phyloP scores from a whole-genome alignment of 1,284 basidiomycete genomes.

The Fomitopsis pinicola region DNA sequence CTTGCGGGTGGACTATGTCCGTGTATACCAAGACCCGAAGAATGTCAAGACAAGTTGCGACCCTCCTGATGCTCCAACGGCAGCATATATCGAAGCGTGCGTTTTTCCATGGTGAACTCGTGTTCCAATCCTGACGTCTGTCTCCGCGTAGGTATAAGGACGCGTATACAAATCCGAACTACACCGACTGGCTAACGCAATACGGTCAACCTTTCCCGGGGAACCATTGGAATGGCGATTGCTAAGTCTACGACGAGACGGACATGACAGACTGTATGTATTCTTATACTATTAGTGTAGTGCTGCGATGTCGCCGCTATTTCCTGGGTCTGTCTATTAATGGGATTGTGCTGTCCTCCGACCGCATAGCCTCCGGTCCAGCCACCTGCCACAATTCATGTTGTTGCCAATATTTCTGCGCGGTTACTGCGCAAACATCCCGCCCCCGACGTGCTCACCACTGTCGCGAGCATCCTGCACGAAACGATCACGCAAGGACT shows the following conservation, averaged over 20 bases:
- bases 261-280: not conserved
- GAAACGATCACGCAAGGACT: too few relatives aligned
- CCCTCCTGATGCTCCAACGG: conserved; percentile 73
- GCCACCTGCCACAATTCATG: not conserved
- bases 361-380: not conserved
- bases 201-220: conserved; percentile 62
- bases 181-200: conserved; percentile 41
- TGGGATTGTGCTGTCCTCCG: not conserved
- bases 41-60: conserved; percentile 79
- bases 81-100: conserved; percentile 66
- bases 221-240: conserved; percentile 26
- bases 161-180: conserved; percentile 39
- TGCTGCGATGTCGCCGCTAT: not conserved
- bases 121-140: not conserved
- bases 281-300: conserved; percentile 1
- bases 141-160: conserved; percentile 26
- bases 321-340: not conserved
- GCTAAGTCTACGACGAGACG: not conserved
- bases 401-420: not conserved
- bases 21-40: conserved; percentile 73
- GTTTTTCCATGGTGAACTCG: conserved; percentile 15
- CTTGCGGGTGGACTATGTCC: conserved; percentile 80
- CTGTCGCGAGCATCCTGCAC: too few relatives aligned
- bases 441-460: too few relatives aligned
- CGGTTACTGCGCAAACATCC: too few relatives aligned